A percentile compares a stretch with the other conserved stretches of the same genome.
Evolutionary conservation across 305 asterid genomes (phyloP).

Genomic region (Salvia sclarea): DNA sequence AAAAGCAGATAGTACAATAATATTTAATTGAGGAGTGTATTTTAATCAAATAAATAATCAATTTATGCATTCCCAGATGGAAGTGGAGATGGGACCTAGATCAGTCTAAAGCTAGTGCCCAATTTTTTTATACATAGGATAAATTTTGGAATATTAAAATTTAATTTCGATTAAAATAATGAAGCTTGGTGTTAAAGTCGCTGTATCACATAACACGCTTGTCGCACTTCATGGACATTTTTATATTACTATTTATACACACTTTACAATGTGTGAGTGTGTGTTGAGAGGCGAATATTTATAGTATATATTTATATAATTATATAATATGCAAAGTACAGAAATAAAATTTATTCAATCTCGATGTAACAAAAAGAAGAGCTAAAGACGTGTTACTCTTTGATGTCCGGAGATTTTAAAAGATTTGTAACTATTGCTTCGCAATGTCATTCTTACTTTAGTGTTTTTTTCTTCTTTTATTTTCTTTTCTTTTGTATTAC

Average conservation of each 20-base stretch:
- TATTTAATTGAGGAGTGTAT: constrained; percentile 21
- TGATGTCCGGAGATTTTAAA: constrained; percentile 10
- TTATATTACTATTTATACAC: constrained; percentile 3
- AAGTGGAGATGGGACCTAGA: constrained; percentile 55
- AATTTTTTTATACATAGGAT: constrained; percentile 37
- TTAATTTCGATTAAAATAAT: constrained; percentile 7
- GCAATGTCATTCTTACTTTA: not conserved
- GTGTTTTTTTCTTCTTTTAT: not conserved
- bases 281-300: constrained; percentile 4
- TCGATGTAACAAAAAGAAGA: constrained; percentile 30
- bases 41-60: constrained; percentile 34
- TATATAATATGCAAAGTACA: not conserved
- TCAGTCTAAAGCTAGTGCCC: constrained; percentile 36
- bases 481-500: no score
- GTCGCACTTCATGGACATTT: constrained; percentile 50
- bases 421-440: constrained; percentile 20
- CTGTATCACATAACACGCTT: constrained; percentile 53
- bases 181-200: constrained; percentile 45
- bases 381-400: constrained; percentile 28
- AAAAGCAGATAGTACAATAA: constrained; percentile 28
- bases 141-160: constrained; percentile 12
- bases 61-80: constrained; percentile 44
- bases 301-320: not conserved
- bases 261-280: constrained; percentile 25
- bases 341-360: constrained; percentile 7